Evolutionary conservation across 768 basidiomycete species (phyloP), one percentile per base, ranked within the genome.

Genomic region (Amanita polypyramis): DNA sequence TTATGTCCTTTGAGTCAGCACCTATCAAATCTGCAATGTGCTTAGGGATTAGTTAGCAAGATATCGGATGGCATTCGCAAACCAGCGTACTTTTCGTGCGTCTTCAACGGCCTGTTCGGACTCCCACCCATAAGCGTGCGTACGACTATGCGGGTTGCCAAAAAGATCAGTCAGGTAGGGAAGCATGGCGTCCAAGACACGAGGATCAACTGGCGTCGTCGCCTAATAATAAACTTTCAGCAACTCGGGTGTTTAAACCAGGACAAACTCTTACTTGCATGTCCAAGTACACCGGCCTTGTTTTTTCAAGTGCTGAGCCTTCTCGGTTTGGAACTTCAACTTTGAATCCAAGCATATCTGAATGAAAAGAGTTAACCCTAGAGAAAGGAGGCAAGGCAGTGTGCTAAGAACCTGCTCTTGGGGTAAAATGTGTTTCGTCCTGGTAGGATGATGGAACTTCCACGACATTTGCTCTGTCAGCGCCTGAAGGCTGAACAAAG

Each of bases 81-180:
- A 12, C 33, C 11, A 37, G 48, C 57, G 29, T 43, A 82, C 92
- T 75, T 88, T 82, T 46, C 96, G 79, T 2, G 92, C 94, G 52
- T 84, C 80, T 60, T 98, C 96, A 5, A 96, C 89, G 0, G 86
- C 96, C 58, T 83, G 75, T 59, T 99, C 96, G 5, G 95, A 91
- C 67, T 99, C 96, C 96, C 96, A 99, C 3, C 96, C 96, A 63
- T 98, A 99, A 0, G 96, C 92, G 65, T 99, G 96, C 23, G 96
- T 98, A 48, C 96, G 80, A 62, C 91, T 94, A 62, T 98, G 96
- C 7, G 96, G 95, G 65, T 98, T 99, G 3, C 96, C 96, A 60
- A 85, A 98, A 62, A 91, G 90, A 62, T 98, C 90, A 4, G 93
- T 95, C 54, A 94, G 68, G 65, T 79, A 97, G 0, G 96, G 96